Evolutionary conservation across 2,329 filamentous ascomycete genomes (phyloP), one percentile per base, ranked within the genome.

Genomic region (Fusarium phyllophilum): DNA sequence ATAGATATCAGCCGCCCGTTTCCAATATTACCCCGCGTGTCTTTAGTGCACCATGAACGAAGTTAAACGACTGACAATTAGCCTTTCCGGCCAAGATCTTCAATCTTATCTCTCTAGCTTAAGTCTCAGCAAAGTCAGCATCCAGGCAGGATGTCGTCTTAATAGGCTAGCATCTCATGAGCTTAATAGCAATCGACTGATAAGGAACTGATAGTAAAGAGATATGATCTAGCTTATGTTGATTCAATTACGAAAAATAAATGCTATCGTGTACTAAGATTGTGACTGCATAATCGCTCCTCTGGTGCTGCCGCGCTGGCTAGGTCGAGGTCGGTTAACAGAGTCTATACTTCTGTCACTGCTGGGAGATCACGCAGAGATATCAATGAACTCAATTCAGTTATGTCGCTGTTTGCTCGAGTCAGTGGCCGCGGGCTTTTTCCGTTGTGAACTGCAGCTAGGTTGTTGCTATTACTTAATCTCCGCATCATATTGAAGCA

Each of bases 371-470:
- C 26, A 3, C 6, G 13, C 24, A 20, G 24, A 39, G 24, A 54
- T 18, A 14, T 10, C 1, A 1, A 14, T 8, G 15, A 18, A 13
- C 24, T 39, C 8, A n/a, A 54, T 54, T 41, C 6, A 39, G 34
- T n/a, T 29, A 41, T 55, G 34, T 55, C 15, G 41, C 34, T 29
- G 51, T 29, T 29, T 55, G 7, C 11, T 18, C 15, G 51, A 55
- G 24, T 54, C 34, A 29, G 34, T 18, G 20, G 4, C n/a, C 11
- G 20, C 5, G 6, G 34, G 24, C 6, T 2, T n/a, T 0, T 54
- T 39, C 4, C 4, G 14, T n/a, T 8, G 2, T 29, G 2, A 29
- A n/a, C 10, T 29, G 14, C 8, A n/a, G 18, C 11, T 1, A 4
- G 18, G 34, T 18, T 18, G 11, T 39, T 39, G 1, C 34, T 39